These are phyloP conservation scores for Pelargonium fulgidum DNA, from an alignment of 441 rosid genomes.

Conservation along the genomic window DNA sequence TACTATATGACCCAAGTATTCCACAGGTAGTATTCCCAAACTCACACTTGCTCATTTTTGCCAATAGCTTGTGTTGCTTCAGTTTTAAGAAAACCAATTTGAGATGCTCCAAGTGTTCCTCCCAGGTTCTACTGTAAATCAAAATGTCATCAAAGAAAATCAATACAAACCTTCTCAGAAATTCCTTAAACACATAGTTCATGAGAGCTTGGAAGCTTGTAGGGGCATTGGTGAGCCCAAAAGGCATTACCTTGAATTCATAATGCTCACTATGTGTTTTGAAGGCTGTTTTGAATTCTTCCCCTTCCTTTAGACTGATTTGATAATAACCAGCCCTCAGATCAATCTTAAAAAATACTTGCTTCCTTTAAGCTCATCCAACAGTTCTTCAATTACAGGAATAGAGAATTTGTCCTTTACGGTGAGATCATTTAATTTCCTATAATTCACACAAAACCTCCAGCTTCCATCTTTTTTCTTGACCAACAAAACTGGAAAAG, in stretches of 20 bases:
- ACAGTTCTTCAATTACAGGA: neutral
- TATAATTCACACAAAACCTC: neutral
- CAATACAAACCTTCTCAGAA: neutral
- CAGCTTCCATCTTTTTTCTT: conserved; percentile 8
- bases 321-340: neutral
- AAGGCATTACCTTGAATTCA: conserved; percentile 5
- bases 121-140: neutral
- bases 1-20: conserved; percentile 11
- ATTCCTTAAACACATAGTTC: neutral
- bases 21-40: neutral
- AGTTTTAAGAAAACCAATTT: neutral
- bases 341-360: neutral
- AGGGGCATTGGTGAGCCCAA: neutral
- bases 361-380: neutral
- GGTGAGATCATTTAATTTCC: neutral
- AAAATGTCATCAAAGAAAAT: neutral
- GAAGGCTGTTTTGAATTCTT: neutral
- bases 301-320: neutral
- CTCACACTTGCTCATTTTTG: neutral
- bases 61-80: neutral
- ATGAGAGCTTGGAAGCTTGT: neutral
- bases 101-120: neutral
- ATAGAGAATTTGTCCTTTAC: conserved; percentile 5
- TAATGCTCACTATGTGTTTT: neutral
- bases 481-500: neutral